Base-by-base conservation (phyloP, 1,284 basidiomycete genomes). In the Malassezia furfur region DNA sequence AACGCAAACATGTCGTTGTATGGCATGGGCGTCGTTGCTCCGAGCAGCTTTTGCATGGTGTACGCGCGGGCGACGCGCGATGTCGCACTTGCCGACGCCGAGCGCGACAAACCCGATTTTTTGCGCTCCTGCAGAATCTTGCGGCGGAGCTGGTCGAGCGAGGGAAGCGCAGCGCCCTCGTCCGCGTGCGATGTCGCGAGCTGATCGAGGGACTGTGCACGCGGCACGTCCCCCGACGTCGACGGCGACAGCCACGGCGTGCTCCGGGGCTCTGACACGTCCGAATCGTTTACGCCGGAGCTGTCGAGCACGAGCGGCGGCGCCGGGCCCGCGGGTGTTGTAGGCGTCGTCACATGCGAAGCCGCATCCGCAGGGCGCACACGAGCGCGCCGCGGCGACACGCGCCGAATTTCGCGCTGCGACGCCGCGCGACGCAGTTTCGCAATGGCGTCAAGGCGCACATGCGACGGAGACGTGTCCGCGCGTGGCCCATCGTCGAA, bases 21-120 rank as follows among this genome's bases (percentile, higher is more conserved):
- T 2, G 55, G 48, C 17, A 54, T 32, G 17, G 45, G 51, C 10
- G 40, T 61, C 46, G 46, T 64, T 22, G 62, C 61, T 48, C 70
- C 70, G 15, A 73, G 57, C 3, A 73, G 62, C 50, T 73, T 73
- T 35, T 73, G 66, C 52, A 73, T 57, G 3, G 70, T 69, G 51
- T 73, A 73, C 15, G 67, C 67, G 22, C 70, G 63, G 0, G 69
- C 70, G 10, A 67, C 69, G 22, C 66, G 68, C 50, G 66, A 68
- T 15, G 70, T 66, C 2, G 67, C 69, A 38, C 63, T 67, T 7
- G 70, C 62, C 47, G 62, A 67, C 9, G 67, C 65, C 49, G 64
- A 68, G 36, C 64, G 50, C 44, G 64, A 62, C 11, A 68, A 54
- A 3, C 67, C 67, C 1, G 63, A 61, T 0, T 62, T 50, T 19